Conservation (phyloP, 2,329 filamentous ascomycete species). For the Venturia aucupariae region DNA sequence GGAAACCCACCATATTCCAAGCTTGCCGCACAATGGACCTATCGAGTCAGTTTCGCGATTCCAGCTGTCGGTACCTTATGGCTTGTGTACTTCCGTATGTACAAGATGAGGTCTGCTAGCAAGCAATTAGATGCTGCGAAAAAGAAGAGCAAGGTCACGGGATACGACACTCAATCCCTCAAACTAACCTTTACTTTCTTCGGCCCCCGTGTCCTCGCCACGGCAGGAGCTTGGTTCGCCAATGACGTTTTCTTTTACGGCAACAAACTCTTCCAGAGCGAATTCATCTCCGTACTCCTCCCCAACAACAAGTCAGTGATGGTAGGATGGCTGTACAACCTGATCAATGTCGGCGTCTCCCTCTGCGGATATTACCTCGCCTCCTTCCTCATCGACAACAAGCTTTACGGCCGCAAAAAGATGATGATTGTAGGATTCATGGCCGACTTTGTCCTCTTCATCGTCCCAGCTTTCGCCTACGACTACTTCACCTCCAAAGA, state of each 20-base stretch:
- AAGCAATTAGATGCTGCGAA: constrained; percentile 76
- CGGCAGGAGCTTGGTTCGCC: constrained; percentile 83
- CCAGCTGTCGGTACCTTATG: constrained; percentile 85
- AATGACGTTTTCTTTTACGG: constrained; percentile 99
- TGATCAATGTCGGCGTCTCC: constrained; percentile 82
- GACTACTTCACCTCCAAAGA: constrained; percentile 65
- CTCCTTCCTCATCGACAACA: constrained; percentile 85
- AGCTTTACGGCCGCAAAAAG: constrained; percentile 89
- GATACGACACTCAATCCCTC: constrained; percentile 82
- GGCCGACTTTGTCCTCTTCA: constrained; percentile 87
- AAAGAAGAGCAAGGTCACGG: constrained; percentile 78
- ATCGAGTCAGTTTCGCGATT: constrained; percentile 85
- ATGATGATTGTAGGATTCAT: constrained; percentile 95
- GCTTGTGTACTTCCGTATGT: constrained; percentile 93
- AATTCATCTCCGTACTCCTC: constrained; percentile 80
- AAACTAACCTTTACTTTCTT: constrained; percentile 73
- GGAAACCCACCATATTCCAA: constrained; percentile 69
- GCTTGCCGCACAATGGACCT: constrained; percentile 77
- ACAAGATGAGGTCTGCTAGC: constrained; percentile 83
- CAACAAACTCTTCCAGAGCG: constrained; percentile 91
- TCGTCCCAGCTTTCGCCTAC: constrained; percentile 83
- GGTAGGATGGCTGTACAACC: constrained; percentile 83
- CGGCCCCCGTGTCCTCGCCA: constrained; percentile 76
- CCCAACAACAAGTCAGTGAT: constrained; percentile 62
- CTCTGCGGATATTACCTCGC: constrained; percentile 85